Base-by-base conservation (phyloP, 163 green algal genomes). In the Prototheca wickerhamii region DNA sequence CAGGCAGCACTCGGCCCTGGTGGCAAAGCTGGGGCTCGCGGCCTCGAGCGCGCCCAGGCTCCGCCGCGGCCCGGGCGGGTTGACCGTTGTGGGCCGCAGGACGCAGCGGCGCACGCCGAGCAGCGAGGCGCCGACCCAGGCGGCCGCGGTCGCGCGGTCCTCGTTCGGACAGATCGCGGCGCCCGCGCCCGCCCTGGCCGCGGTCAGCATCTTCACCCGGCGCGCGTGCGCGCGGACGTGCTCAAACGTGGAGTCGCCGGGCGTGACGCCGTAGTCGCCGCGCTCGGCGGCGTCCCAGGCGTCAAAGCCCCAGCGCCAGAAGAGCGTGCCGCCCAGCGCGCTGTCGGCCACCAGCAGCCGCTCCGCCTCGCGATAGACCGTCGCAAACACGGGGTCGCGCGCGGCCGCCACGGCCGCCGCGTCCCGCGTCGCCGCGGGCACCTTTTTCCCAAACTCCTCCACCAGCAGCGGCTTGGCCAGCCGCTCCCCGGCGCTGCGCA, bases 391-490 rank as follows among this genome's bases (percentile, higher is more conserved):
- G 6, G 25, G 46, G 53, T 68, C 40, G 10, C 63, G 64, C 26
- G 57, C 49, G n/a, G 50, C 21, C 33, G 29, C 30, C 54, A 58
- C 51, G 26, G 43, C 55, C n/a, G 56, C 50, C 10, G n/a, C n/a
- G n/a, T 57, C 44, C 31, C 44, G 51, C 1, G 54, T 17, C 43
- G 63, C 51, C 51, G 42, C 29, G 28, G 12, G 43, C 57, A 78
- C 28, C 46, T 50, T 64, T 57, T 70, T 69, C 6, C 71, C 71
- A 68, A 71, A 78, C 65, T 78, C 71, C 62, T 78, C 66, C n/a
- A 78, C 40, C n/a, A 78, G 23, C 8, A 73, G n/a, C 26, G 65
- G 71, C 49, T 78, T 78, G 10, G 64, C 42, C 25, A 74, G 57
- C 32, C 59, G 8, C 17, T 61, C 25, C 4, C n/a, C 1, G 28